phyloP scores from a whole-genome alignment of 2,329 filamentous ascomycete species.

The Sclerotiophoma versabilis region DNA sequence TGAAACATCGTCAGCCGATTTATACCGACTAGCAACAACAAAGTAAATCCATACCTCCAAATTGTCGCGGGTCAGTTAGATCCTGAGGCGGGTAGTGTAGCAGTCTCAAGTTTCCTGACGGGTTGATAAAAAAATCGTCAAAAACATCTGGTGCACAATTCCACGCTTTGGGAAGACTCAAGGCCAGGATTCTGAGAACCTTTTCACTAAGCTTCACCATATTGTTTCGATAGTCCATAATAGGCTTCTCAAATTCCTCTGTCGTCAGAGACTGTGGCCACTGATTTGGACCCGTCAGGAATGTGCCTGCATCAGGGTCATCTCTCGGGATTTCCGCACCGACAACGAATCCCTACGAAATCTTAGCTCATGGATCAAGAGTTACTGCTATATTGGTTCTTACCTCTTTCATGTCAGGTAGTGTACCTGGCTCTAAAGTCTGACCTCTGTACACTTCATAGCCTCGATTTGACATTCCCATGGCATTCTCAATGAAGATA shows the following conservation, averaged over 20 bases:
- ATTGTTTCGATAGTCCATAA: background rate
- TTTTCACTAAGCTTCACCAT: background rate
- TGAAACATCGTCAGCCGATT: background rate
- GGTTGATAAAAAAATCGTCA: slow-evolving; percentile 14
- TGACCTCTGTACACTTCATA: slow-evolving; percentile 17
- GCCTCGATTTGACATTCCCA: slow-evolving; percentile 14
- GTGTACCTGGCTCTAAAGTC: slow-evolving; percentile 5
- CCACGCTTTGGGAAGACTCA: slow-evolving; percentile 14
- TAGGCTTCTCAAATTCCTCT: background rate
- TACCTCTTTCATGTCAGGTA: slow-evolving; percentile 26
- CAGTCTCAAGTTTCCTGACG: slow-evolving; percentile 17
- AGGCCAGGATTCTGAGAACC: background rate
- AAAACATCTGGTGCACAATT: slow-evolving; percentile 7
- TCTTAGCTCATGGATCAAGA: background rate
- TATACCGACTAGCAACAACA: background rate
- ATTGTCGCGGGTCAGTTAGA: slow-evolving; percentile 10
- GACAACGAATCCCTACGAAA: slow-evolving; percentile 8
- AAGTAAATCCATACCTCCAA: slow-evolving; percentile 8
- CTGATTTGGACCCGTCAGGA: slow-evolving; percentile 5
- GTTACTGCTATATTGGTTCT: background rate
- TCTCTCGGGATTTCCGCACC: slow-evolving; percentile 13
- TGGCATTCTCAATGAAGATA: slow-evolving; percentile 13
- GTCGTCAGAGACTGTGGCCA: background rate
- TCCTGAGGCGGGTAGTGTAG: slow-evolving; percentile 19
- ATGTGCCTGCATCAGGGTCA: slow-evolving; percentile 8